phyloP scores from a whole-genome alignment of 352 stramenopile species.

The Globisporangium yorkense region DNA sequence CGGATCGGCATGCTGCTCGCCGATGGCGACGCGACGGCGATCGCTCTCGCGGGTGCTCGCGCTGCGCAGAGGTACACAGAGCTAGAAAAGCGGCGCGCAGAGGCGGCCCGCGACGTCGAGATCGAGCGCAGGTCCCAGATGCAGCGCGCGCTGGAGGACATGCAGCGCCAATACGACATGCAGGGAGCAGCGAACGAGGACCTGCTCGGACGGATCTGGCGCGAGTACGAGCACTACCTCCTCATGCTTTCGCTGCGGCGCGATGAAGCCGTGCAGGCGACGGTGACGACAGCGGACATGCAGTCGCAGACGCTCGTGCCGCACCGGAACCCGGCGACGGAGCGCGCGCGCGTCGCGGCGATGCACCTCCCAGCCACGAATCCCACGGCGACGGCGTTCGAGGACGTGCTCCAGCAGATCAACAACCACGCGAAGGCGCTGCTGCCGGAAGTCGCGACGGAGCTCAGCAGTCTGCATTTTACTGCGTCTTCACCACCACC shows the following conservation, averaged over 20 bases:
- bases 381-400: slow-evolving; percentile 14
- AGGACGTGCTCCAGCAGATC: slow-evolving; percentile 58
- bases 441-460: slow-evolving; percentile 33
- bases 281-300: slow-evolving; percentile 26
- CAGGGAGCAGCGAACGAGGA: slow-evolving; percentile 49
- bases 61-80: slow-evolving; percentile 16
- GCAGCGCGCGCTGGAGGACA: slow-evolving; percentile 26
- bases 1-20: slow-evolving; percentile 45
- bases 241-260: slow-evolving; percentile 55
- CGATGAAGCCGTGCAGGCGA: slow-evolving; percentile 57
- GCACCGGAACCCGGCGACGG: slow-evolving; percentile 58
- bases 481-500: not conserved
- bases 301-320: slow-evolving; percentile 56
- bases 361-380: slow-evolving; percentile 37
- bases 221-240: slow-evolving; percentile 50
- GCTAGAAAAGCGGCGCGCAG: slow-evolving; percentile 23
- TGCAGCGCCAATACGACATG: slow-evolving; percentile 46
- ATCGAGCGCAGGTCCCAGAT: slow-evolving; percentile 39
- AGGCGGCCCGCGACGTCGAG: slow-evolving; percentile 40
- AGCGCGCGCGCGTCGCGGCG: slow-evolving; percentile 38
- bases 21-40: slow-evolving; percentile 35
- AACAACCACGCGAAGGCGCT: slow-evolving; percentile 38
- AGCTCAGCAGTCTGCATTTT: slow-evolving; percentile 16
- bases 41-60: slow-evolving; percentile 19
- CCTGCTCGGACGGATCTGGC: slow-evolving; percentile 43